Evolutionary conservation across 495 filamentous ascomycete species (phyloP).

Genomic region (Recurvomyces mirabilis): DNA sequence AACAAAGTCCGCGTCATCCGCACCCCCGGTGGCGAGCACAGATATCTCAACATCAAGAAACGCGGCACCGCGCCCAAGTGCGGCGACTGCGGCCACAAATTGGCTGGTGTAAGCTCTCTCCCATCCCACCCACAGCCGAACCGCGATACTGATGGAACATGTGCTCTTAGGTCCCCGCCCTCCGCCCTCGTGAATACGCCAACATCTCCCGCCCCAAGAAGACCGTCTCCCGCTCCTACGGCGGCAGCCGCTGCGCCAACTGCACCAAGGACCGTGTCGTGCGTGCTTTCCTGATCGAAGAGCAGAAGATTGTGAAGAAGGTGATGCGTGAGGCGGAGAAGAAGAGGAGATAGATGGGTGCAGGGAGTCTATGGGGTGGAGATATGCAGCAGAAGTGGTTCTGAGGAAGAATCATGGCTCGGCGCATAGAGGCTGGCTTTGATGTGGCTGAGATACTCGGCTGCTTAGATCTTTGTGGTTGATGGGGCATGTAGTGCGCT

Average conservation of each 20-base stretch:
- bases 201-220: slow-evolving; percentile 95
- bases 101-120: slow-evolving; percentile 68
- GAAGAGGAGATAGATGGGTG: slow-evolving; percentile 37
- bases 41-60: slow-evolving; percentile 98
- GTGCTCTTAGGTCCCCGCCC: slow-evolving; percentile 66
- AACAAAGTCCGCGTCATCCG: slow-evolving; percentile 95
- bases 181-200: slow-evolving; percentile 93
- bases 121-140: slow-evolving; percentile 12
- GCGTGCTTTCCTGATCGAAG: slow-evolving; percentile 96
- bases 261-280: slow-evolving; percentile 97
- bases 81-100: slow-evolving; percentile 94
- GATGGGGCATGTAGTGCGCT: too few relatives aligned
- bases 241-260: slow-evolving; percentile 93
- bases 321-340: slow-evolving; percentile 94
- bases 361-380: too few relatives aligned
- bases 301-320: slow-evolving; percentile 99
- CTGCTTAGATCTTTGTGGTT: too few relatives aligned
- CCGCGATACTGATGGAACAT: not conserved
- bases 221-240: slow-evolving; percentile 95
- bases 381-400: too few relatives aligned
- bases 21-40: slow-evolving; percentile 88
- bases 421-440: too few relatives aligned
- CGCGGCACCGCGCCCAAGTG: slow-evolving; percentile 92
- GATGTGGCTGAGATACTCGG: too few relatives aligned
- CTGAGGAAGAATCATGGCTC: too few relatives aligned